A percentile compares a stretch with the other conserved stretches of the same genome.
phyloP scores from a whole-genome alignment of 1,284 basidiomycete species.

The Phellopilus nigrolimitatus region DNA sequence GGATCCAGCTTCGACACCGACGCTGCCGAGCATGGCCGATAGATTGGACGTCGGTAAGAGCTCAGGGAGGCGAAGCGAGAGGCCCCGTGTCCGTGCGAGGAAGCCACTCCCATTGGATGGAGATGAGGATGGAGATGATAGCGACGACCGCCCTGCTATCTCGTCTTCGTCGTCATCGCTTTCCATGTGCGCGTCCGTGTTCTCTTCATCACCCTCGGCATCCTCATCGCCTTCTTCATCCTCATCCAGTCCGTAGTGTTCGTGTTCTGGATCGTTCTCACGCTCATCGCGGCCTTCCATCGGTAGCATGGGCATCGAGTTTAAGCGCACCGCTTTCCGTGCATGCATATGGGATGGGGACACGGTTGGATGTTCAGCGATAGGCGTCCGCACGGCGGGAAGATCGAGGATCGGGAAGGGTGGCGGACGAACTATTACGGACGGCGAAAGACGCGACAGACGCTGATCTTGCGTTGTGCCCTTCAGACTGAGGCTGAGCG shows the following conservation, averaged over 20 bases:
- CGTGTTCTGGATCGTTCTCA: conserved; percentile 36
- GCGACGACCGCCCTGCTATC: conserved; percentile 20
- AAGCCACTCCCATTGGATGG: not conserved
- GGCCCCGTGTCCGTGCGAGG: not conserved
- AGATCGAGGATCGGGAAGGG: conserved; percentile 47
- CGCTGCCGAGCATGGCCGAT: not conserved
- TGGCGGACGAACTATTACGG: conserved; percentile 43
- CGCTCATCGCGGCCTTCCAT: conserved; percentile 36
- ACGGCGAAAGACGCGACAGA: conserved; percentile 43
- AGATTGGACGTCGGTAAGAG: not conserved
- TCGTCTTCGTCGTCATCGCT: conserved; percentile 34
- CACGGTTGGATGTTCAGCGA: conserved; percentile 23
- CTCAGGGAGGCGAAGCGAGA: not conserved
- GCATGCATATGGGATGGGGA: not conserved
- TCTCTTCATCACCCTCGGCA: conserved; percentile 27
- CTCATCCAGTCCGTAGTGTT: conserved; percentile 32
- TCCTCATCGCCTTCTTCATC: conserved; percentile 37
- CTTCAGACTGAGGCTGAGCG: conserved; percentile 2
- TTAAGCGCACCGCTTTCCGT: conserved; percentile 29
- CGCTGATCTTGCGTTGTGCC: conserved; percentile 7
- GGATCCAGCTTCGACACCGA: not conserved
- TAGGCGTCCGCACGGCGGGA: conserved; percentile 36
- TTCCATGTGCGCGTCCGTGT: conserved; percentile 12
- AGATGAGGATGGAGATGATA: not conserved
- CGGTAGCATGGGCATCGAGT: conserved; percentile 47